These are phyloP conservation scores for Brassica napus DNA, from an alignment of 345 rosid species.

Conservation along the genomic window DNA sequence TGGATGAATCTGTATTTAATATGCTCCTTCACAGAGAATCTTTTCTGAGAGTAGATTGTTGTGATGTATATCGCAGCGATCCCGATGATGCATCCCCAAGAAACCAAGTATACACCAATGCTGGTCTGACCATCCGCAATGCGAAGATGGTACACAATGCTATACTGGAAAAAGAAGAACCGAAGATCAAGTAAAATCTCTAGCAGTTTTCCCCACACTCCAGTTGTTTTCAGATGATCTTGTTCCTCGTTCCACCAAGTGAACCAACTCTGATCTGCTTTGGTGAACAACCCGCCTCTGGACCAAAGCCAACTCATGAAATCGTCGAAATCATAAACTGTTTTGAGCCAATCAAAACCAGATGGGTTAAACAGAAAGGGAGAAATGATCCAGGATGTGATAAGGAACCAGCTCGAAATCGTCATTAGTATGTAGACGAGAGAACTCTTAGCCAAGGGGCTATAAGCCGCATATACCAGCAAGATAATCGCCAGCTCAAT, in stretches of 20 bases:
- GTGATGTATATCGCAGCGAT: constrained; percentile 57
- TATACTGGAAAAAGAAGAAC: constrained; percentile 88
- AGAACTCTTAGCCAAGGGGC: constrained; percentile 71
- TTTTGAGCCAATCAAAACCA: constrained; percentile 94
- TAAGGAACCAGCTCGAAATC: constrained; percentile 86
- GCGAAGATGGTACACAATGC: constrained; percentile 78
- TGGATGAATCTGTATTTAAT: constrained; percentile 84
- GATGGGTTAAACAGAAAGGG: constrained; percentile 93
- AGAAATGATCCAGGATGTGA: constrained; percentile 76
- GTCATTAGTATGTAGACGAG: constrained; percentile 83
- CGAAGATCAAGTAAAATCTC: constrained; percentile 88
- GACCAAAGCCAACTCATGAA: constrained; percentile 92
- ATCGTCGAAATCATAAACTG: constrained; percentile 88
- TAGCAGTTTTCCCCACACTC: constrained; percentile 71
- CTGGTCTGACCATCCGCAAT: constrained; percentile 57
- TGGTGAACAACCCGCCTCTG: constrained; percentile 75
- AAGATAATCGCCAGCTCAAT: constrained; percentile 84
- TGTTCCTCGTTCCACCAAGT: constrained; percentile 96
- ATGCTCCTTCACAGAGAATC: constrained; percentile 75
- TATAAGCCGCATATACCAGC: constrained; percentile 73
- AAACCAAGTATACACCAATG: constrained; percentile 72
- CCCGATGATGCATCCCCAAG: constrained; percentile 71
- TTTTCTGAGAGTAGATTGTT: constrained; percentile 65
- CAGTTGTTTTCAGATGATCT: constrained; percentile 82
- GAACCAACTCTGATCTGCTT: constrained; percentile 94